Conservation (phyloP, 1,284 basidiomycete species). For the Melampsora occidentalis region DNA sequence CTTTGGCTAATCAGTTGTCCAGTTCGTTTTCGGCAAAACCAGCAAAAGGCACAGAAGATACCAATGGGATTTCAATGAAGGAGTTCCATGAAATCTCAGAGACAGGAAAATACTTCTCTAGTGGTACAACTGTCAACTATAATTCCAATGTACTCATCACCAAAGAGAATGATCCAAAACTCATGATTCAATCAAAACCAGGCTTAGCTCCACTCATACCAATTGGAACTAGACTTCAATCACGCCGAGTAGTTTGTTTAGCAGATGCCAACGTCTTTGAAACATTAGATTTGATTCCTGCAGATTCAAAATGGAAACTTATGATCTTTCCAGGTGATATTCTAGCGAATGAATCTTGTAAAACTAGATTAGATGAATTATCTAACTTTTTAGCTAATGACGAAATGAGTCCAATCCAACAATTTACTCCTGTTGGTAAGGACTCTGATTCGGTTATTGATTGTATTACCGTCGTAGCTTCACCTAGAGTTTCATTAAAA, state of each 20-base stretch:
- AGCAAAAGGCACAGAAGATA: conserved; percentile 51
- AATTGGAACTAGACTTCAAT: conserved; percentile 44
- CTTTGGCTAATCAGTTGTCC: conserved; percentile 59
- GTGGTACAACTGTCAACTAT: conserved; percentile 49
- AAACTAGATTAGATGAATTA: conserved; percentile 11
- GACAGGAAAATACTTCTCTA: conserved; percentile 40
- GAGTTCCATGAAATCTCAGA: conserved; percentile 31
- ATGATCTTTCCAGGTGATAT: conserved; percentile 8
- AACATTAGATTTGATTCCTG: conserved; percentile 6
- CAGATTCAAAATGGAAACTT: neutral
- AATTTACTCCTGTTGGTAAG: conserved; percentile 45
- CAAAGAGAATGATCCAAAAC: neutral
- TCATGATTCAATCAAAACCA: no score
- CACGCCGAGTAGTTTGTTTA: conserved; percentile 48
- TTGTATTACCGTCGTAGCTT: conserved; percentile 47
- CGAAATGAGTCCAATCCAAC: conserved; percentile 44
- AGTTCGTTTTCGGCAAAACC: conserved; percentile 74
- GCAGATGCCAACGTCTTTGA: conserved; percentile 44
- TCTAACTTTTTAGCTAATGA: no score
- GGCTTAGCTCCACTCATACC: neutral
- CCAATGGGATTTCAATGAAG: conserved; percentile 17
- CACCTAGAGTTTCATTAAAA: conserved; percentile 44
- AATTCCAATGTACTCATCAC: neutral
- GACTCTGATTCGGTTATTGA: conserved; percentile 46
- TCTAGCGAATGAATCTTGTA: conserved; percentile 10